Evolutionary conservation across 2,329 filamentous ascomycete species (phyloP), one percentile per base, ranked within the genome.

Genomic region (Achaetomium macrosporum): DNA sequence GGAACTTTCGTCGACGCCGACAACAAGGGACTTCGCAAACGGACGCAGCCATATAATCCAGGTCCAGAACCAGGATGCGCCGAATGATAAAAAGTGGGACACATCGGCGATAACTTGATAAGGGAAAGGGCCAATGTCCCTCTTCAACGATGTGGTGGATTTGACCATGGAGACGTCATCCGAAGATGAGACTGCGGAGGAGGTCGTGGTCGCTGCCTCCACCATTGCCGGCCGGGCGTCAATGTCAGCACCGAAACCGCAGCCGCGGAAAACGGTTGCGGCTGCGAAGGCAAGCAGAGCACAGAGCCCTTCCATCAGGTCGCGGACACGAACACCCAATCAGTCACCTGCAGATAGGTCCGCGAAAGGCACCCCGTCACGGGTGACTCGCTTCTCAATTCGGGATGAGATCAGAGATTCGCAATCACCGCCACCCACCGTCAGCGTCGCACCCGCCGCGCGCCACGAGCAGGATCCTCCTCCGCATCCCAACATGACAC

Each of bases 121-220:
- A 36, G 47, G n/a, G 19, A 47, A 33, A 29, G 39, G 44, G 19
- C 33, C 50, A 35, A 51, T 55, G 49, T 9, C 42, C 20, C 46
- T 19, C 31, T 3, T 15, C 29, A 17, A 17, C 39, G 13, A 47
- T 42, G 40, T 53, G 37, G 41, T 58, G 49, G 57, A 58, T 33
- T 37, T 57, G 49, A 58, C 57, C 17, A 42, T 53, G 50, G 56
- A 57, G 3, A 41, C 55, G 40, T 53, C 50, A n/a, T 47, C 49
- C 35, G 45, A 52, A 19, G 54, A 50, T 25, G 8, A 11, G 15
- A 37, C 52, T 7, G 49, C 36, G 15, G 54, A 57, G 31, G 54
- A 54, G 35, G 44, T 54, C 16, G 48, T 51, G 16, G 50, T 53
- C 20, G 42, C 46, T 36, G 39, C 42, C 13, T 20, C 13, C 33